A percentile compares a stretch with the other conserved stretches of the same genome.
Evolutionary conservation across 1,284 basidiomycete genomes (phyloP).

Genomic region (Rhodotorula mucilaginosa): DNA sequence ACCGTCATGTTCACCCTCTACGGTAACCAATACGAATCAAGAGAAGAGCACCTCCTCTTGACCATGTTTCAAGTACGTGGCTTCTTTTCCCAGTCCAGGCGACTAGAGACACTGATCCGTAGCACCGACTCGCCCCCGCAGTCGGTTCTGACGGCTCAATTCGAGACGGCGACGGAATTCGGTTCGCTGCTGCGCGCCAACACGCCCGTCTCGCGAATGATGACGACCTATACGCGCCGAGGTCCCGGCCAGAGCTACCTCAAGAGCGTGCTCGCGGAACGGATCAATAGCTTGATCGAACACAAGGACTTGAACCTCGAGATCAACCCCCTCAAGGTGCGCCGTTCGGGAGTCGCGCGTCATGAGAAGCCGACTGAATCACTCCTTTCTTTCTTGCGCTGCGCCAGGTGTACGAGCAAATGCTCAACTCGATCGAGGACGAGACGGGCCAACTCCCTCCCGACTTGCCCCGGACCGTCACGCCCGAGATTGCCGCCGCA

Average conservation of each 20-base stretch:
- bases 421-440: conserved; percentile 97
- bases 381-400: not conserved
- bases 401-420: conserved; percentile 86
- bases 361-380: not conserved
- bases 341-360: not conserved
- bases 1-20: conserved; percentile 99
- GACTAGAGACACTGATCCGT: not conserved
- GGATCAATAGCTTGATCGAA: conserved; percentile 96
- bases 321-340: conserved; percentile 94
- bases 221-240: conserved; percentile 98
- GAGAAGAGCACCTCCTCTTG: conserved; percentile 95
- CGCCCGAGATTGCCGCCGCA: conserved; percentile 87
- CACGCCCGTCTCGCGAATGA: conserved; percentile 98
- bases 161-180: conserved; percentile 97
- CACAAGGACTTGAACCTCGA: conserved; percentile 98
- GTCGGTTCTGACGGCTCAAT: conserved; percentile 95
- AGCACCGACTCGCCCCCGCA: conserved; percentile 50
- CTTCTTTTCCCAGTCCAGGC: not conserved
- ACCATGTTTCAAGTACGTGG: conserved; percentile 82
- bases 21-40: conserved; percentile 98
- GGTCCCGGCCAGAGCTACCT: conserved; percentile 97
- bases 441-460: conserved; percentile 86
- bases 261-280: conserved; percentile 91
- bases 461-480: conserved; percentile 84
- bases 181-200: conserved; percentile 95